phyloP scores from a whole-genome alignment of 2,329 filamentous ascomycete genomes.

The Hypocrella siamensis region DNA sequence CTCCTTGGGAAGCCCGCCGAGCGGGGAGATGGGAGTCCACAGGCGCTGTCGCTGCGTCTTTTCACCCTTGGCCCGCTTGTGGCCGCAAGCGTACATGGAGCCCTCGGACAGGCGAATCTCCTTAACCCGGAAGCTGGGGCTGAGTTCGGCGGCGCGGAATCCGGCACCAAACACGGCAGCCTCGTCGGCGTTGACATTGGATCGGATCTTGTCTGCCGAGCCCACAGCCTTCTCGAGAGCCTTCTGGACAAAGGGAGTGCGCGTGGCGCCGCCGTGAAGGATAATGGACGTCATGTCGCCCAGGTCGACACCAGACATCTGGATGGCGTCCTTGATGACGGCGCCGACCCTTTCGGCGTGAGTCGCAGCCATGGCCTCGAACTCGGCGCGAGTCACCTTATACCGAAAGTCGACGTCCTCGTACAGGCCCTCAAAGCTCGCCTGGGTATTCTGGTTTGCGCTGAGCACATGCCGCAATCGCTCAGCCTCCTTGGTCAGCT shows the following conservation, averaged over 20 bases:
- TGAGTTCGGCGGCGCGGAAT: conserved; percentile 84
- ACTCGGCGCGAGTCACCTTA: conserved; percentile 64
- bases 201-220: conserved; percentile 62
- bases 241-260: conserved; percentile 90
- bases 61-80: conserved; percentile 56
- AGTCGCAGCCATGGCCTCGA: conserved; percentile 60
- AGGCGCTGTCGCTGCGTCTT: conserved; percentile 68
- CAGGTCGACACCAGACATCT: conserved; percentile 55
- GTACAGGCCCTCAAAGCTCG: conserved; percentile 76
- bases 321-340: conserved; percentile 61
- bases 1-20: conserved; percentile 66
- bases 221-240: conserved; percentile 64
- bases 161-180: conserved; percentile 90
- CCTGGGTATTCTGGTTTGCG: conserved; percentile 70
- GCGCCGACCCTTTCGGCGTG: conserved; percentile 52
- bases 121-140: conserved; percentile 93
- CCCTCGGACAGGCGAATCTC: conserved; percentile 78
- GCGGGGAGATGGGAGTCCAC: conserved; percentile 61
- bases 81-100: conserved; percentile 54
- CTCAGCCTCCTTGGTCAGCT: conserved; percentile 87
- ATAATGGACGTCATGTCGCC: conserved; percentile 78
- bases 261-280: conserved; percentile 76
- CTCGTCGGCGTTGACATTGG: conserved; percentile 94
- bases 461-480: conserved; percentile 78
- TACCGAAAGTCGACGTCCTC: conserved; percentile 91